Conservation (phyloP, 495 filamentous ascomycete species). For the Usnea hakonensis region DNA sequence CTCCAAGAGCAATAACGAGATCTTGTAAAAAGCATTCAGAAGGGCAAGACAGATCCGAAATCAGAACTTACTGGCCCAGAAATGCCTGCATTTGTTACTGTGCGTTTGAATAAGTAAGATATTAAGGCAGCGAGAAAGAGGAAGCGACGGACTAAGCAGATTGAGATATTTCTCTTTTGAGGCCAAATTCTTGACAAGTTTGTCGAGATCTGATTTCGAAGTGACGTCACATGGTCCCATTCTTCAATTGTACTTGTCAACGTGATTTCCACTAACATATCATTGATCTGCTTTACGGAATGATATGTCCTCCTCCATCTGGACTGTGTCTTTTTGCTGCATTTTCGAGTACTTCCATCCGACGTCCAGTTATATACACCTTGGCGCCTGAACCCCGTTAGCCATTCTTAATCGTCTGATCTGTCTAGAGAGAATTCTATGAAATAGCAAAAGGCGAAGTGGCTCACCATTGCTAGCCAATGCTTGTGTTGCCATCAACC, state of each 20-base stretch:
- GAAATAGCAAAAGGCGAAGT: not conserved
- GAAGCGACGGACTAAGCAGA: conserved; percentile 17
- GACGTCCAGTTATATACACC: conserved; percentile 28
- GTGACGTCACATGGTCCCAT: conserved; percentile 31
- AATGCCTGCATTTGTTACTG: conserved; percentile 24
- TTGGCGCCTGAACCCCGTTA: conserved; percentile 19
- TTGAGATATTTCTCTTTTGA: conserved; percentile 25
- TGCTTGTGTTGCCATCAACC: conserved; percentile 33
- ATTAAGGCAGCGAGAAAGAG: not conserved
- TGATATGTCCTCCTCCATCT: conserved; percentile 21
- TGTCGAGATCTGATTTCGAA: conserved; percentile 21
- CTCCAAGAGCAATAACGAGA: too few relatives aligned
- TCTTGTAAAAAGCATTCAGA: too few relatives aligned
- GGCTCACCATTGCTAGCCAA: conserved; percentile 20
- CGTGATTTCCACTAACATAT: not conserved
- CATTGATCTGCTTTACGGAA: conserved; percentile 11
- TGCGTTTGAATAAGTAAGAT: not conserved
- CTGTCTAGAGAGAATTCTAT: not conserved
- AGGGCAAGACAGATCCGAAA: too few relatives aligned
- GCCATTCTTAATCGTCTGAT: not conserved
- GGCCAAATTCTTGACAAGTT: conserved; percentile 20
- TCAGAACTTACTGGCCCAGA: too few relatives aligned
- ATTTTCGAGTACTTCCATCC: conserved; percentile 24
- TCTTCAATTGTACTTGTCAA: conserved; percentile 3
- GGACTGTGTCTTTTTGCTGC: conserved; percentile 23